Evolutionary conservation across 192 early-diverging fungal genomes (phyloP), one percentile per base, ranked within the genome.

Genomic region (Entomortierella beljakovae): DNA sequence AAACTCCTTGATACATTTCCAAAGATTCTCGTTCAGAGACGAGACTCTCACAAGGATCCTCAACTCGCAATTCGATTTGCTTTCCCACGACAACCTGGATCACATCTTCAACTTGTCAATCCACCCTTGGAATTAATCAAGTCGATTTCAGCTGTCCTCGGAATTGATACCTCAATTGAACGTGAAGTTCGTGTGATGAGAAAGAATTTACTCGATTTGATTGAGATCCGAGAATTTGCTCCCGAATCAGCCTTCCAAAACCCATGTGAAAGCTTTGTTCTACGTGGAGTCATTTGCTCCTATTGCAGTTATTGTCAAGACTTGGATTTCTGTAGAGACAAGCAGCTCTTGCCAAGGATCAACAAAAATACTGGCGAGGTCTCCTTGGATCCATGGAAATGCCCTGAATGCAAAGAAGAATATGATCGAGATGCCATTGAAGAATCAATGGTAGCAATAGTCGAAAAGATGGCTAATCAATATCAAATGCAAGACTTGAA

Each of bases 401-500:
- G 97, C 71, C 72, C 85, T 35, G 89, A 82, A 20, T 99, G 98
- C 57, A 82, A 86, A 11, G 86, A 86, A 22, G 90, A 92, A 57
- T 98, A 99, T 68, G 94, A 97, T 61, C 86, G 86, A 5, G 58
- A 71, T 25, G 80, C 83, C 2, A 93, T 99, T 52, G 98, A 99
- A 81, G 91, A 94, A 72, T 84, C 88, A 7, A 86, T 99, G 46
- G 84, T 97, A 20, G 87, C 90, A 56, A 88, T 95, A 57, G 82
- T 96, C 8, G 74, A 92, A 23, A 75, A 81, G 10, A 83, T 86
- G 38, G 28, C 95, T 28, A 73, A 88, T 61, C 87, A 88, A 6
- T 98, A 92, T 85, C 96, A 99, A 81, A 84, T 92, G 56, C 97
- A 99, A 81, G 96, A 97, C 57, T 58, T 96, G 49, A 83, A 85